Evolutionary conservation across 1,139 yeast species (phyloP).

Genomic region (Torulaspora globosa): DNA sequence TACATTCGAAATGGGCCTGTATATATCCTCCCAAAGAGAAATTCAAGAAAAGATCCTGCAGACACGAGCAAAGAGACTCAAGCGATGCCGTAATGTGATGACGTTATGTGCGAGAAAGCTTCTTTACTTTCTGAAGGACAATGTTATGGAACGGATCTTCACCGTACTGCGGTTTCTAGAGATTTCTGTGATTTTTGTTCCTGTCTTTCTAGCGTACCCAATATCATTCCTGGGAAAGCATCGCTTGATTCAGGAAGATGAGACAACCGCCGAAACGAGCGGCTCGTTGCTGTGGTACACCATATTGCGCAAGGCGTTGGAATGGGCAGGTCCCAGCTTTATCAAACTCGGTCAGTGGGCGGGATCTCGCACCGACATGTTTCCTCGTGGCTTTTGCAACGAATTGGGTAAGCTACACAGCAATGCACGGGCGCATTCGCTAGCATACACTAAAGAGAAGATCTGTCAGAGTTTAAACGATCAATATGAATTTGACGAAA

Average conservation of each 20-base stretch:
- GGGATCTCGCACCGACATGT: slow-evolving; percentile 94
- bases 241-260: slow-evolving; percentile 37
- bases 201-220: slow-evolving; percentile 64
- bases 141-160: slow-evolving; percentile 60
- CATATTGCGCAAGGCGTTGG: slow-evolving; percentile 64
- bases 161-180: slow-evolving; percentile 69
- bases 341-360: slow-evolving; percentile 99
- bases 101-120: slow-evolving; percentile 40
- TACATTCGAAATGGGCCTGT: slow-evolving; percentile 67
- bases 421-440: slow-evolving; percentile 70
- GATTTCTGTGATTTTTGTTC: slow-evolving; percentile 61
- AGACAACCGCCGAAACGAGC: slow-evolving; percentile 40
- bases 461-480: slow-evolving; percentile 59
- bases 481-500: slow-evolving; percentile 52
- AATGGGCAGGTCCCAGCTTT: slow-evolving; percentile 89
- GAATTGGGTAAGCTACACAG: slow-evolving; percentile 78
- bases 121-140: slow-evolving; percentile 48
- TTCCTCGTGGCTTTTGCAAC: slow-evolving; percentile 72
- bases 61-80: slow-evolving; percentile 29
- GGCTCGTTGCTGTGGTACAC: slow-evolving; percentile 75
- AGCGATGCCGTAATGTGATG: slow-evolving; percentile 11
- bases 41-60: slow-evolving; percentile 37
- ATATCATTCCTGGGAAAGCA: slow-evolving; percentile 57
- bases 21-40: slow-evolving; percentile 55
- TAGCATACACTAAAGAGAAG: slow-evolving; percentile 55